phyloP scores from a whole-genome alignment of 2,329 filamentous ascomycete genomes.

The Aspergillus cejpii region DNA sequence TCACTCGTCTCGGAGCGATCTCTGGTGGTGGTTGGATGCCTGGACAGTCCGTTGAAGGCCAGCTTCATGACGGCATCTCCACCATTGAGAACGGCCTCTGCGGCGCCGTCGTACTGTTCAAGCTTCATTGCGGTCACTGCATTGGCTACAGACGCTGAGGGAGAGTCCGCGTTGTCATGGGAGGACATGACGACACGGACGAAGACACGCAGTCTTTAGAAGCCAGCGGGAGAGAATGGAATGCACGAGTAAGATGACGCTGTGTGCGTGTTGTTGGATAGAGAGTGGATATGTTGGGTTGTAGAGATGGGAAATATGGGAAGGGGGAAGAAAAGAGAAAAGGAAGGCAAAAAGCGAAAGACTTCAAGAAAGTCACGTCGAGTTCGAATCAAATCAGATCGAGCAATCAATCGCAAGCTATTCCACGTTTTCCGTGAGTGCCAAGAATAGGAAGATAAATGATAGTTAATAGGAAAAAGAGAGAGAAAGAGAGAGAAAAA shows the following conservation, averaged over 20 bases:
- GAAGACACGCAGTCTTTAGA: slow-evolving; percentile 16
- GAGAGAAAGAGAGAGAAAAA: slow-evolving; percentile 4
- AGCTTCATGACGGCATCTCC: slow-evolving; percentile 17
- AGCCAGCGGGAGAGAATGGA: slow-evolving; percentile 12
- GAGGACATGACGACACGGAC: slow-evolving; percentile 40
- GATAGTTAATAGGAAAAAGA: slow-evolving; percentile 2
- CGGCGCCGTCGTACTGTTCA: slow-evolving; percentile 21
- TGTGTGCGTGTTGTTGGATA: slow-evolving; percentile 3
- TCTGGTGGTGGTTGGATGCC: slow-evolving; percentile 13
- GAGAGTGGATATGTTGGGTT: not conserved
- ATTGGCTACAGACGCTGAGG: slow-evolving; percentile 30
- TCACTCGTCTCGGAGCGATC: slow-evolving; percentile 13
- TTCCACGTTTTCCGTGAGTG: slow-evolving; percentile 17
- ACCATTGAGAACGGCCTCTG: slow-evolving; percentile 24
- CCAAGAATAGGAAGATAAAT: slow-evolving; percentile 12
- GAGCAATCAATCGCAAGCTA: slow-evolving; percentile 8
- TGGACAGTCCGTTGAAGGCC: slow-evolving; percentile 13
- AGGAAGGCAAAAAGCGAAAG: slow-evolving; percentile 8
- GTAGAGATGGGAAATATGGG: slow-evolving; percentile 4
- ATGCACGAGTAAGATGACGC: slow-evolving; percentile 7
- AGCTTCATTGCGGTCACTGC: slow-evolving; percentile 35
- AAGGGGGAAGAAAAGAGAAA: slow-evolving; percentile 9
- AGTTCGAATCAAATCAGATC: slow-evolving; percentile 11
- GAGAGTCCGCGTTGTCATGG: slow-evolving; percentile 38
- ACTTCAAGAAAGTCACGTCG: not conserved